These are phyloP conservation scores for Diddensiella santjacobensis DNA, from an alignment of 805 yeast genomes.

Conservation along the genomic window DNA sequence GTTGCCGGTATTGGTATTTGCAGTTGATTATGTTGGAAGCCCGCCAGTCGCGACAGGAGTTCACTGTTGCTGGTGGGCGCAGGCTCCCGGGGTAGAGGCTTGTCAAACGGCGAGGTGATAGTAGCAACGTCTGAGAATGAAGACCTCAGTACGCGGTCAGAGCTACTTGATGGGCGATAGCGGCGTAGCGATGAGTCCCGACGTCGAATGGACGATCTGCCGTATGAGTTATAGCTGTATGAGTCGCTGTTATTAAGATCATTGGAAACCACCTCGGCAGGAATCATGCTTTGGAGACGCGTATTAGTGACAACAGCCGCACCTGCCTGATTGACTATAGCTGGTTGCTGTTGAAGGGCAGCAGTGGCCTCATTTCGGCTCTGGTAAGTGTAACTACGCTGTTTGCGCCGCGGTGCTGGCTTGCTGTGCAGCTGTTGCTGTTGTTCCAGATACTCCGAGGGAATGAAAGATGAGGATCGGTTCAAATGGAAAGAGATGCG, in stretches of 20 bases:
- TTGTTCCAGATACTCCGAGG: constrained; percentile 5
- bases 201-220: neutral
- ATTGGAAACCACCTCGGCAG: neutral
- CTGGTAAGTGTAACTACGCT: too few species aligned
- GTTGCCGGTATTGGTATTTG: too few species aligned
- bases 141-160: neutral
- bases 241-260: neutral
- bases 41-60: too few species aligned
- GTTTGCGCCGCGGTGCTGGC: too few species aligned
- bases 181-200: too few species aligned
- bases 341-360: too few species aligned
- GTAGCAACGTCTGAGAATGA: neutral
- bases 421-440: neutral
- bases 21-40: too few species aligned
- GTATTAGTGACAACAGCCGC: neutral
- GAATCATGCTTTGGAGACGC: neutral
- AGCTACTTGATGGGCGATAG: too few species aligned
- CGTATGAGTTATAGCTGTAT: neutral
- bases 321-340: too few species aligned
- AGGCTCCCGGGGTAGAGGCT: neutral
- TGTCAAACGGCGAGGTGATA: neutral
- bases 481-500: constrained; percentile 18
- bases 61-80: too few species aligned
- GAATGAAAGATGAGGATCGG: constrained; percentile 8
- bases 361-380: too few species aligned